Evolutionary conservation across 2,329 filamentous ascomycete species (phyloP), one percentile per base, ranked within the genome.

Genomic region (Microdochium nivale): DNA sequence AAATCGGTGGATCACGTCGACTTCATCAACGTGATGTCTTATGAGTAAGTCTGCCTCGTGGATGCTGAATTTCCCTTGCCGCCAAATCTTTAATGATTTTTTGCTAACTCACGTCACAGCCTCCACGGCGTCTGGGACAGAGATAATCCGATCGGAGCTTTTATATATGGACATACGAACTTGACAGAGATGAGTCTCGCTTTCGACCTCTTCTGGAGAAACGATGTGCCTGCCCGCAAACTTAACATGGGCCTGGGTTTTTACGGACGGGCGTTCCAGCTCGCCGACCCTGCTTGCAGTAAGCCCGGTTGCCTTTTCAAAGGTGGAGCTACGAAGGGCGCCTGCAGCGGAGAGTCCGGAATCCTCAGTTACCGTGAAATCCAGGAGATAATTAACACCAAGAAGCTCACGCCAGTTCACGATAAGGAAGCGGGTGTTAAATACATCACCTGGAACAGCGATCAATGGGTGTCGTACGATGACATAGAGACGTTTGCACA

Each of bases 161-260:
- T 60, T 16, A 62, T 74, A 3, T 58, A 63, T 3, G 60, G 60
- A 0, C 74, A 78, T 53, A 74, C 74, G 0, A 76, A 78, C 54
- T 50, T 77, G 0, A 74, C 72, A 2, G 73, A 78, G 57, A 76
- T 77, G 19, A 61, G 70, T 3, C 25, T 56, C 0, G 64, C 65
- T 0, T 48, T 75, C 0, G 66, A 75, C 3, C 67, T 78, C 0
- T 59, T 79, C 3, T 78, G 76, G 73, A 63, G 72, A 2, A 69
- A 66, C 27, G 57, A 68, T 23, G 59, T 80, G 1, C 55, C 62
- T 0, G 65, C 76, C 0, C 27, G 49, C 0, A 72, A 76, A 50
- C 56, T 80, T 5, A 63, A 61, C 8, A 52, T 78, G 16, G 75
- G 75, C 1, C 24, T 70, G 5, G 70, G 63, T 1, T 75, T 72